These are phyloP conservation scores for Salicornia ramosissima DNA, from an alignment of 148 eudicot genomes.

Conservation along the genomic window DNA sequence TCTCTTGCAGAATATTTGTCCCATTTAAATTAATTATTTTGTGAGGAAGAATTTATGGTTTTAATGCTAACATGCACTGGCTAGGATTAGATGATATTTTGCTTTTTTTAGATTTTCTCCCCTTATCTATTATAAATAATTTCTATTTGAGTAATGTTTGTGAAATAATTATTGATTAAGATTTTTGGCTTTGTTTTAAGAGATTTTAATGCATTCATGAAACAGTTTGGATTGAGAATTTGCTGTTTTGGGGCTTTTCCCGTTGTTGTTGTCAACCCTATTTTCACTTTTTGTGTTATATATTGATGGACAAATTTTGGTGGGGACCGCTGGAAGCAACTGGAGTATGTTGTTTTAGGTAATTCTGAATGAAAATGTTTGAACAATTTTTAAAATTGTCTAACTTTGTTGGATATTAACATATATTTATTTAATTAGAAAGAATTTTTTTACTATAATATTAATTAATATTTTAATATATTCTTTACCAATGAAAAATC, in stretches of 20 bases:
- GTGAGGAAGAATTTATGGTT: background rate
- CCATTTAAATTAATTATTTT: background rate
- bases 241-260: background rate
- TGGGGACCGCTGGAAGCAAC: background rate
- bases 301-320: background rate
- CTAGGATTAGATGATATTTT: no score
- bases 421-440: no score
- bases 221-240: background rate
- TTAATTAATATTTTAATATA: no score
- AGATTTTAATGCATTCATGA: background rate
- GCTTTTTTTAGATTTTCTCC: conserved; percentile 4
- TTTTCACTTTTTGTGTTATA: background rate
- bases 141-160: background rate
- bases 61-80: background rate
- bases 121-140: background rate
- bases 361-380: no score
- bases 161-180: background rate
- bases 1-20: conserved; percentile 15
- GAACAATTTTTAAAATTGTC: no score
- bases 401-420: no score
- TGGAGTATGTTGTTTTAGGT: no score
- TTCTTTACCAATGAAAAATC: no score
- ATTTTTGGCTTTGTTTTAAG: background rate
- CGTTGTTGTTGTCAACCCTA: background rate
- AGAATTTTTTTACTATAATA: no score